These are phyloP conservation scores for Bauhinia variegata DNA, from an alignment of 306 rosid species.

Conservation along the genomic window DNA sequence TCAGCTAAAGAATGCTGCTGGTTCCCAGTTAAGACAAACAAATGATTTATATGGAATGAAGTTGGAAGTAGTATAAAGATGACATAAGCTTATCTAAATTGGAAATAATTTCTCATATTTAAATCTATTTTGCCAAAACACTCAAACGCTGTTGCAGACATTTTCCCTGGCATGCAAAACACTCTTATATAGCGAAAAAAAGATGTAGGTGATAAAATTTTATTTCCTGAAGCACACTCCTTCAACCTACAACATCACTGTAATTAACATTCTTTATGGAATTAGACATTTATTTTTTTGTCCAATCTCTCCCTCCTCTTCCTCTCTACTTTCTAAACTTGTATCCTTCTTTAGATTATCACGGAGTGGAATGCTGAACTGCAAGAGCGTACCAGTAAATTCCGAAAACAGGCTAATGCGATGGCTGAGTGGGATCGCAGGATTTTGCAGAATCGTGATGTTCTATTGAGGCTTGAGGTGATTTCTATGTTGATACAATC, in stretches of 20 bases:
- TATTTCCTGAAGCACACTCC: background rate
- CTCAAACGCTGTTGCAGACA: background rate
- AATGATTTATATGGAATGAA: conserved; percentile 1
- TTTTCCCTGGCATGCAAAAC: background rate
- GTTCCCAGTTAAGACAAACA: background rate
- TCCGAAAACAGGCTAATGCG: conserved; percentile 94
- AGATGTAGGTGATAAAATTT: conserved; percentile 11
- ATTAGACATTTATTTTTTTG: conserved; percentile 5
- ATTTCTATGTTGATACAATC: conserved; percentile 20
- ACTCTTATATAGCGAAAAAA: conserved; percentile 7
- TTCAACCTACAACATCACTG: conserved; percentile 5
- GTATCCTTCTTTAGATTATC: conserved; percentile 59
- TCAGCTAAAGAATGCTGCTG: background rate
- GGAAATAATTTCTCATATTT: background rate
- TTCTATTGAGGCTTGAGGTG: conserved; percentile 86
- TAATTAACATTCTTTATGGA: conserved; percentile 20
- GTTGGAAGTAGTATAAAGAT: background rate
- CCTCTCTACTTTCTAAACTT: conserved; percentile 29
- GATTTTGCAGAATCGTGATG: conserved; percentile 87
- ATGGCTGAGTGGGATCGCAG: conserved; percentile 95
- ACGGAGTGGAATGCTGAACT: conserved; percentile 95
- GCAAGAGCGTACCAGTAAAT: conserved; percentile 93
- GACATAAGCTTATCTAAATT: background rate
- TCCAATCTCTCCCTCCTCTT: background rate
- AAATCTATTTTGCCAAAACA: background rate